Percentiles rank a stretch among this genome's conserved stretches.
Conservation (phyloP, 768 basidiomycete species). For the Pisolithus albus region DNA sequence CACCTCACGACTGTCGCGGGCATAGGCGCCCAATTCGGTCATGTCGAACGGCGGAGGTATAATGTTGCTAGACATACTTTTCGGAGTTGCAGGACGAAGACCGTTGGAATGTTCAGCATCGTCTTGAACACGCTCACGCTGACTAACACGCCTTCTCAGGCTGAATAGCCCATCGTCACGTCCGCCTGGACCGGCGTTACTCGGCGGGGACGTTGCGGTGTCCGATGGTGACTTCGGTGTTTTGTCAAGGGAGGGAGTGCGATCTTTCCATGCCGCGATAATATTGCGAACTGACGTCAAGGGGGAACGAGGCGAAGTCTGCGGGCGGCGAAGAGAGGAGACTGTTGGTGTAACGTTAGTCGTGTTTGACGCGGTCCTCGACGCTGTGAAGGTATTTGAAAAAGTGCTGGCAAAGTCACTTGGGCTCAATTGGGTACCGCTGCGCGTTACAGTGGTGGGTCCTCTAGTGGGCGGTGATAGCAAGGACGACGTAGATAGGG, state of each 20-base stretch:
- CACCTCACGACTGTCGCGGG: conserved; percentile 40
- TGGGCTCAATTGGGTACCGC: conserved; percentile 30
- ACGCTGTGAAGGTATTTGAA: conserved; percentile 36
- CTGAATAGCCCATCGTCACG: conserved; percentile 29
- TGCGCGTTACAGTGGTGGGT: conserved; percentile 19
- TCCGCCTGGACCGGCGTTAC: conserved; percentile 7
- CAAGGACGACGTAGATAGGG: conserved; percentile 34
- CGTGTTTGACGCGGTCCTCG: conserved; percentile 17
- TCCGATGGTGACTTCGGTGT: conserved; percentile 31
- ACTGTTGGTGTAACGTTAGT: conserved; percentile 35
- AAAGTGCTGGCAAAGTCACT: conserved; percentile 33
- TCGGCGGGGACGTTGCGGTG: conserved; percentile 34
- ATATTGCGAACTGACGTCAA: conserved; percentile 71
- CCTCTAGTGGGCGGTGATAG: conserved; percentile 44
- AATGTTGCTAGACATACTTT: conserved; percentile 26
- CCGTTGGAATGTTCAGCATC: conserved; percentile 10
- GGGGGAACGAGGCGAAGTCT: conserved; percentile 63
- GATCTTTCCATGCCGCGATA: conserved; percentile 75
- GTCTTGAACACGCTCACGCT: conserved; percentile 1
- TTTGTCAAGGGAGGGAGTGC: conserved; percentile 43
- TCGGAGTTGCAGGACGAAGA: conserved; percentile 19
- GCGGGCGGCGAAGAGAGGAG: conserved; percentile 53
- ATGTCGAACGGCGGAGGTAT: conserved; percentile 43
- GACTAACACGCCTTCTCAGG: conserved; percentile 23
- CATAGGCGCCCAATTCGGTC: conserved; percentile 38